phyloP scores from a whole-genome alignment of 1,284 basidiomycete species.

The Pulchroboletus neoregius region DNA sequence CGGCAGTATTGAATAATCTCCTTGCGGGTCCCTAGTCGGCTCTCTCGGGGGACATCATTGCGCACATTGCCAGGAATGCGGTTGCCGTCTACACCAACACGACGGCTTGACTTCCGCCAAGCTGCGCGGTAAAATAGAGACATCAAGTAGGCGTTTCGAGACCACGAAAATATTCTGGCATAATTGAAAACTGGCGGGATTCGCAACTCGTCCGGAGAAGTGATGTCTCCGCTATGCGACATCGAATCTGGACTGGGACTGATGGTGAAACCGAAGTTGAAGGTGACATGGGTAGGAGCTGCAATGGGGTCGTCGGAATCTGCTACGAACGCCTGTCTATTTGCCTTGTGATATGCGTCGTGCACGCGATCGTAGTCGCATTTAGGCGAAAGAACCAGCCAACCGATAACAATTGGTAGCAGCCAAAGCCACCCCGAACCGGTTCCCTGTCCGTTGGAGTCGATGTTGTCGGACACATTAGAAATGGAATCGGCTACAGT shows the following conservation, averaged over 20 bases:
- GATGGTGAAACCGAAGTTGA: slow-evolving; percentile 25
- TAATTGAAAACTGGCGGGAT: slow-evolving; percentile 34
- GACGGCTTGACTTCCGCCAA: slow-evolving; percentile 11
- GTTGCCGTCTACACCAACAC: slow-evolving; percentile 3
- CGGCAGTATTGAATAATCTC: slow-evolving; percentile 31
- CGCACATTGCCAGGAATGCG: neutral
- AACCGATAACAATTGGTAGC: slow-evolving; percentile 39
- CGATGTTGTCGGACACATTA: slow-evolving; percentile 20
- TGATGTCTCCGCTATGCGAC: neutral
- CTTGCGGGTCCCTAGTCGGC: slow-evolving; percentile 25
- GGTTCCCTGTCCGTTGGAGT: slow-evolving; percentile 36
- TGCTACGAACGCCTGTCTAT: slow-evolving; percentile 17
- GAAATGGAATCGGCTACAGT: slow-evolving; percentile 39
- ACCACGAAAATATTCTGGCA: slow-evolving; percentile 29
- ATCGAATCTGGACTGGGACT: slow-evolving; percentile 8
- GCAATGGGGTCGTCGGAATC: neutral
- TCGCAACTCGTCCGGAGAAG: slow-evolving; percentile 21
- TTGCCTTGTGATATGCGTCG: slow-evolving; percentile 33
- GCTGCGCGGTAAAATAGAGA: slow-evolving; percentile 22
- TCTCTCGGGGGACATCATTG: slow-evolving; percentile 1
- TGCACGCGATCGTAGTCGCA: slow-evolving; percentile 36
- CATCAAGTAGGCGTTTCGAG: slow-evolving; percentile 17
- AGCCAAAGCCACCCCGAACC: slow-evolving; percentile 42
- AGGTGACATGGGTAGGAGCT: slow-evolving; percentile 1
- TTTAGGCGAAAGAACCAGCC: slow-evolving; percentile 41